Evolutionary conservation across 257 asterid species (phyloP), one percentile per base, ranked within the genome.

Genomic region (Przewalskia tangutica): DNA sequence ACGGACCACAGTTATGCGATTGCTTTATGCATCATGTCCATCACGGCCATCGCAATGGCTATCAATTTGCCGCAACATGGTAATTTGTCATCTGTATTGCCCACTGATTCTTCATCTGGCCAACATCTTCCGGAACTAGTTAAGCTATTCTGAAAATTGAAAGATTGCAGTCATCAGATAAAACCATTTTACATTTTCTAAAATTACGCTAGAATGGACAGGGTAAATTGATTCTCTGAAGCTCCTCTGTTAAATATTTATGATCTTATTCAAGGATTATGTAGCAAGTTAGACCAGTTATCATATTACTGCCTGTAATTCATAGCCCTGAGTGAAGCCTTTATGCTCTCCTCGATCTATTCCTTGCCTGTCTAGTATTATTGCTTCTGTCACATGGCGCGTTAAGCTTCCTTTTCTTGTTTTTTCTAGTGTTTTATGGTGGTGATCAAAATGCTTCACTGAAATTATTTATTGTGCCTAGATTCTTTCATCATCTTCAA

Each of bases 41-140:
- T 93, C 91, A 65, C 89, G 89, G 71, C 98, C 99, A 55, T 94
- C 99, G n/a, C 97, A 84, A 82, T 96, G 99, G 99, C 89, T 96
- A 81, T 91, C 91, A 36, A 89, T 96, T 88, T 94, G 97, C 89
- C 97, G 85, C 84, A 89, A 86, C 86, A 89, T 96, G 99, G 99
- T 96, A 90, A 77, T 84, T 82, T 79, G 59, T 73, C 64, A 75
- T 86, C 81, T 77, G 53, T 75, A 40, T 63, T 46, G 38, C 60
- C 34, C 38, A 23, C 67, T 81, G 64, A 81, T 7, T 51, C 36
- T 50, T 51, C 1, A 50, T 50, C 23, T 75, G 27, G 27, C 59
- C 42, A 3, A 10, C 80, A 75, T 23, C 20, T 75, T 75, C 44
- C 13, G 17, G 46, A 50, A 68, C 17, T 68, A 42, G 53, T 68